Evolutionary conservation across 345 rosid species (phyloP).

Genomic region (Reutealis trisperma): DNA sequence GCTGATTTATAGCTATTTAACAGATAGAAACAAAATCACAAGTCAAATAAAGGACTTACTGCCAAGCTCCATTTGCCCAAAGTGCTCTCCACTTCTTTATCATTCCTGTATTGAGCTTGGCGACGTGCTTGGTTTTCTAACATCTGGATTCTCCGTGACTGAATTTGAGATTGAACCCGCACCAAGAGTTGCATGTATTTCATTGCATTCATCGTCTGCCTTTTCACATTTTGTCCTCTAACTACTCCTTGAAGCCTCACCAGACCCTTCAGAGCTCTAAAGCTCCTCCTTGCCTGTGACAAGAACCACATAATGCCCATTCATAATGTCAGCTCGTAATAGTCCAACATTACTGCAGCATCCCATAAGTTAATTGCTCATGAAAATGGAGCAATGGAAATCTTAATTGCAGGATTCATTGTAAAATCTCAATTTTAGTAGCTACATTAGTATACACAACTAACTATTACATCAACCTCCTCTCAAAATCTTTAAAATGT

Average conservation of each 20-base stretch:
- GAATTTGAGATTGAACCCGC: slow-evolving; percentile 94
- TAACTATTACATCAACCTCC: background rate
- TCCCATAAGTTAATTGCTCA: background rate
- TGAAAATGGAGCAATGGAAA: background rate
- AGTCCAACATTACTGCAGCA: background rate
- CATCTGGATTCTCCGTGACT: slow-evolving; percentile 90
- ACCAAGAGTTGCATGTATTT: slow-evolving; percentile 92
- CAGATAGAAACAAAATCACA: background rate
- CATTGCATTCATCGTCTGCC: slow-evolving; percentile 86
- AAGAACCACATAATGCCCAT: slow-evolving; percentile 15
- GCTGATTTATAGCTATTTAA: background rate
- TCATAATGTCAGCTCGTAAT: slow-evolving; percentile 1
- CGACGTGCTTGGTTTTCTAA: slow-evolving; percentile 70
- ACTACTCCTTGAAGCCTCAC: slow-evolving; percentile 98
- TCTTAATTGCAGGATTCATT: background rate
- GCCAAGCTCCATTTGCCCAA: slow-evolving; percentile 62
- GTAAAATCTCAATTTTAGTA: background rate
- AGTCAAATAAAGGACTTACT: slow-evolving; percentile 37
- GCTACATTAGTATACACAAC: no score
- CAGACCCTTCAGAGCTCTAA: slow-evolving; percentile 86
- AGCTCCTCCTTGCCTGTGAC: slow-evolving; percentile 87
- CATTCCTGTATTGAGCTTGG: slow-evolving; percentile 50
- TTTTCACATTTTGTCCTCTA: slow-evolving; percentile 84
- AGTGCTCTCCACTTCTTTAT: slow-evolving; percentile 55
- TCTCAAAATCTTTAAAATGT: background rate